Percentiles rank a stretch among this genome's conserved stretches.
These are phyloP conservation scores for Salicornia ramosissima DNA, from an alignment of 148 eudicot species.

Conservation along the genomic window DNA sequence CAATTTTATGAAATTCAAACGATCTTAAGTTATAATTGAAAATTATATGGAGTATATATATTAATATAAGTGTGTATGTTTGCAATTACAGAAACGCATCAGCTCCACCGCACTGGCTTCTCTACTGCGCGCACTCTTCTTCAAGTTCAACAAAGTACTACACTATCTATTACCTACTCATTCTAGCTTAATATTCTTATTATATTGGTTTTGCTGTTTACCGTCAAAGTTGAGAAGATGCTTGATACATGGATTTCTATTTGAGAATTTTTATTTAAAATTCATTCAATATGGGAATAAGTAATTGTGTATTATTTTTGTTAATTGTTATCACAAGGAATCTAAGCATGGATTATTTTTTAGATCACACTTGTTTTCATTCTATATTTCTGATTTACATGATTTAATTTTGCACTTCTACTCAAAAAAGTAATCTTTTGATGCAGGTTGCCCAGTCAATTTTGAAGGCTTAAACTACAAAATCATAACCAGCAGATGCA, in stretches of 20 bases:
- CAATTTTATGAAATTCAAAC: not conserved
- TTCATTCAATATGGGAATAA: too few species aligned
- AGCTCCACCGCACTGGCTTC: not conserved
- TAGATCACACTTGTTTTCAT: not conserved
- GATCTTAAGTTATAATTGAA: not conserved
- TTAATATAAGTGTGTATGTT: too few species aligned
- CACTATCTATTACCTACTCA: not conserved
- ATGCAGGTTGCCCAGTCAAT: slow-evolving; percentile 51
- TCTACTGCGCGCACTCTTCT: slow-evolving; percentile 20
- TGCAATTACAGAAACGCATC: not conserved
- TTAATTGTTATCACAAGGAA: too few species aligned
- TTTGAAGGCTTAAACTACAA: slow-evolving; percentile 56
- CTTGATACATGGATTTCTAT: too few species aligned
- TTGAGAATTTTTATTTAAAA: too few species aligned
- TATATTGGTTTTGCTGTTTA: not conserved
- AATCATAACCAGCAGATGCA: slow-evolving; percentile 55
- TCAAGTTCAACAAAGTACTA: slow-evolving; percentile 23
- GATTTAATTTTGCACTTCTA: not conserved
- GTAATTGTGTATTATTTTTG: too few species aligned
- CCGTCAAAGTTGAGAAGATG: too few species aligned
- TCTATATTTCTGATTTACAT: not conserved
- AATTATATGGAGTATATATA: not conserved
- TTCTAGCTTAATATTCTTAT: not conserved
- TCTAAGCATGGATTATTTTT: not conserved
- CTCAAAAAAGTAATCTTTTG: slow-evolving; percentile 5